phyloP scores from a whole-genome alignment of 1,284 basidiomycete genomes.

The Ganoderma leucocontextum region DNA sequence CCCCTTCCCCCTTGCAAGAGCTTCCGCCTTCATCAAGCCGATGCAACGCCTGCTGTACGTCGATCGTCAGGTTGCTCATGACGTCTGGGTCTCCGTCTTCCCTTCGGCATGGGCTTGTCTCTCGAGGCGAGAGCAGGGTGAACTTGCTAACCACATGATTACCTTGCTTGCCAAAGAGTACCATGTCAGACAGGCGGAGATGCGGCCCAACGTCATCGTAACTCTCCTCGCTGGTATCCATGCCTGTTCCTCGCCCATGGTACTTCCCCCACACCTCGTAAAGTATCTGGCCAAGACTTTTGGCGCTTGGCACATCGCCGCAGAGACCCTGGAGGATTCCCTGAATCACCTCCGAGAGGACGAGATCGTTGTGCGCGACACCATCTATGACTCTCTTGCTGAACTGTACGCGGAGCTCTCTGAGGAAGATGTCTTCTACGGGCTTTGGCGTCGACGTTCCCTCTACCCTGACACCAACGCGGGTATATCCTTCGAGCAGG shows the following conservation, averaged over 20 bases:
- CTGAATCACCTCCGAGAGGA: slow-evolving; percentile 83
- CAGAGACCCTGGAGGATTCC: slow-evolving; percentile 89
- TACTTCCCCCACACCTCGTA: slow-evolving; percentile 92
- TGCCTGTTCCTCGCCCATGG: slow-evolving; percentile 87
- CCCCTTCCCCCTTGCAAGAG: slow-evolving; percentile 55
- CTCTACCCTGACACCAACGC: slow-evolving; percentile 93
- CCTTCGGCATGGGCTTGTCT: slow-evolving; percentile 91
- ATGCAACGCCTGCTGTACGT: slow-evolving; percentile 88
- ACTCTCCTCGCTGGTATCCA: slow-evolving; percentile 89
- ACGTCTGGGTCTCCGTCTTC: slow-evolving; percentile 92
- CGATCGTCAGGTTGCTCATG: slow-evolving; percentile 82
- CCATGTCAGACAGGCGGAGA: slow-evolving; percentile 87
- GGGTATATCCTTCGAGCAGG: slow-evolving; percentile 95
- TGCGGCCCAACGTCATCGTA: slow-evolving; percentile 96
- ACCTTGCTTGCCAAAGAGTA: slow-evolving; percentile 94
- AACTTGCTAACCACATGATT: slow-evolving; percentile 91
- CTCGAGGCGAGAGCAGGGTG: slow-evolving; percentile 86
- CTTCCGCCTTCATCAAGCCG: slow-evolving; percentile 74
- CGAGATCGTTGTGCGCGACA: slow-evolving; percentile 84
- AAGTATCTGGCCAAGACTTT: slow-evolving; percentile 98
- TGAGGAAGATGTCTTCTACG: slow-evolving; percentile 98
- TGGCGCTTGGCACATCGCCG: slow-evolving; percentile 92
- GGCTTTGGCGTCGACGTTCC: slow-evolving; percentile 91
- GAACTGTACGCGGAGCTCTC: slow-evolving; percentile 96
- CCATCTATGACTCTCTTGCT: slow-evolving; percentile 89